Evolutionary conservation across 2,329 filamentous ascomycete genomes (phyloP), one percentile per base, ranked within the genome.

Genomic region (Seiridium cupressi): DNA sequence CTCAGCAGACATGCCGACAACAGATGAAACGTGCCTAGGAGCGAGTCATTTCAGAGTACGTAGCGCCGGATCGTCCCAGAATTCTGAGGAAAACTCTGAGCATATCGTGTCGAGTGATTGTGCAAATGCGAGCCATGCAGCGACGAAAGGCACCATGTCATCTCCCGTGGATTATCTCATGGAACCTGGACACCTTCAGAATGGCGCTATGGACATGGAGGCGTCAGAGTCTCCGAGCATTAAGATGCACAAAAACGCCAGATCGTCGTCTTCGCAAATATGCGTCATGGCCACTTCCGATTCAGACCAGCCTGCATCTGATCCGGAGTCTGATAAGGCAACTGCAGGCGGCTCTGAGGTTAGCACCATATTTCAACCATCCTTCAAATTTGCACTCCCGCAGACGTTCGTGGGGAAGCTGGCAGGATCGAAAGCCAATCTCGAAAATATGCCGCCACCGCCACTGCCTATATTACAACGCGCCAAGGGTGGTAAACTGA

Each of bases 71-170:
- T 42, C 13, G 13, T 42, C 38, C 38, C 7, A 42, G 7, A 42
- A 42, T 42, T 13, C 7, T 42, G 38, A 42, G 5, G 31, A 47
- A 35, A 34, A 57, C 13, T 34, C 42, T 44, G 53, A 64, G 10
- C 18, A 10, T 8, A 49, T 42, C 34, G 34, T 34, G 32, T 51
- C 47, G 36, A 18, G 48, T 35, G 34, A 10, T 38, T 26, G 53
- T 7, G 65, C 62, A 5, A 60, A 55, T 31, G 61, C 62, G 46
- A 69, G 65, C 46, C 54, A 64, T 34, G 46, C 65, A 34, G 63
- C 65, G 46, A 69, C 61, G 26, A 60, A 65, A 48, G 64, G 62
- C 11, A 65, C 69, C 7, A 34, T 40, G 10, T 40, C 36, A 38
- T 65, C 65, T 18, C 44, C 57, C n/a, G 4, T 26, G 9, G 51